phyloP scores from a whole-genome alignment of 83 land plant genomes.

The Picea abies region DNA sequence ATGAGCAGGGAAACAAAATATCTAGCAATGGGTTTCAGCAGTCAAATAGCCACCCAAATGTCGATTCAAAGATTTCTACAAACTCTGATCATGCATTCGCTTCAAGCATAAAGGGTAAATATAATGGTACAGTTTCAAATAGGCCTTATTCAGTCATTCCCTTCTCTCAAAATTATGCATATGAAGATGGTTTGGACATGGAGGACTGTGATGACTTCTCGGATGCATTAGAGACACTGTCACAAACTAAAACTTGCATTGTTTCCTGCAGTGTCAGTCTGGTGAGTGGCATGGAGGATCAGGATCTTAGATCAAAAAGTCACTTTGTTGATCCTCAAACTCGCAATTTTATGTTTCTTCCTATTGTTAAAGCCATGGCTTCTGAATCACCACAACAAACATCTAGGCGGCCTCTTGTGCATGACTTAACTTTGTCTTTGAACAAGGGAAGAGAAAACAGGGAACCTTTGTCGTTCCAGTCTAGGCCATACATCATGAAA shows the following conservation, averaged over 20 bases:
- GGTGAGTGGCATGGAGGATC: conserved; percentile 36
- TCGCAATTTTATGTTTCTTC: conserved; percentile 67
- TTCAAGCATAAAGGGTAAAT: not conserved
- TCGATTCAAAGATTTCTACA: not conserved
- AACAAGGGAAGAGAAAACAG: conserved; percentile 15
- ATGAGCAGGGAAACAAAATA: not conserved
- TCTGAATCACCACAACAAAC: too few species aligned
- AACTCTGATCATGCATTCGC: not conserved
- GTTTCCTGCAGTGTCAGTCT: conserved; percentile 47
- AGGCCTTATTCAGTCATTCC: not conserved
- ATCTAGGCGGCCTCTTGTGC: too few species aligned
- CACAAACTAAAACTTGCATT: conserved; percentile 36
- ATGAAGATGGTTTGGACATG: not conserved
- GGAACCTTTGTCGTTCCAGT: conserved; percentile 9
- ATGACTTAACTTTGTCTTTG: conserved; percentile 4
- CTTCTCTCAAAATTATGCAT: not conserved
- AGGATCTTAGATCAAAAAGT: conserved; percentile 15
- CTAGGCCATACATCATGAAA: conserved; percentile 5
- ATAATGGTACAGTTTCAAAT: not conserved
- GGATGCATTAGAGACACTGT: conserved; percentile 55
- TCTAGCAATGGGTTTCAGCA: not conserved
- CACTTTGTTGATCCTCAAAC: conserved; percentile 39
- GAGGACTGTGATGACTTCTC: conserved; percentile 43
- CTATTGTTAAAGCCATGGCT: conserved; percentile 42
- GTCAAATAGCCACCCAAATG: not conserved